Evolutionary conservation across 116 monocot species (phyloP), one percentile per base, ranked within the genome.

Genomic region (Zostera marina): DNA sequence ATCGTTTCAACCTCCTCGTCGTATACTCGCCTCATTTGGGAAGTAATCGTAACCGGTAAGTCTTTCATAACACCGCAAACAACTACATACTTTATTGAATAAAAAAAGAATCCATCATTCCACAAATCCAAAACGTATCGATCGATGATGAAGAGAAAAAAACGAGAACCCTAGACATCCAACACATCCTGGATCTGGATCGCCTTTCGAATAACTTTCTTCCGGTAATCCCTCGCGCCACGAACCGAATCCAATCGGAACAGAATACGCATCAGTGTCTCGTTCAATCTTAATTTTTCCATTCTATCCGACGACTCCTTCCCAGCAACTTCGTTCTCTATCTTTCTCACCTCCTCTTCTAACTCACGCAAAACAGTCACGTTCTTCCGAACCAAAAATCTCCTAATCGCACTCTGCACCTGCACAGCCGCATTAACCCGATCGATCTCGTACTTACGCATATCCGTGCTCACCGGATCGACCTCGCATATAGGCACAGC

Each of bases 1-100:
- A 22, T 68, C 78, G 0, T 92, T 87, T 25, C 69, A 68, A 5
- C 83, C 92, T 40, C 92, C 87, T 47, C 70, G 92, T 4, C 83
- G 87, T 22, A 74, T 92, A 63, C 74, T 92, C 49, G 92, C 81
- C 23, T 92, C 92, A 2, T 80, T 92, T 21, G 77, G 76, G 72
- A 68, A 72, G 65, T 87, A 72, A 44, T n/a, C n/a, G n/a, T n/a
- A n/a, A n/a, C n/a, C n/a, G n/a, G n/a, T n/a, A 32, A 32, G 32
- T 32, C n/a, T n/a, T n/a, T n/a, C n/a, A n/a, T 32, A 32, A 32
- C 5, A 0, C 32, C 32, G 5, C 4, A 32, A 32, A 1, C 32
- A 32, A n/a, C n/a, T n/a, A n/a, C n/a, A n/a, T n/a, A n/a, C n/a
- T n/a, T n/a, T n/a, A n/a, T n/a, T n/a, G n/a, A n/a, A n/a, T n/a